These are phyloP conservation scores for Maudiozyma barnettii DNA, from an alignment of 805 yeast genomes.

Conservation along the genomic window DNA sequence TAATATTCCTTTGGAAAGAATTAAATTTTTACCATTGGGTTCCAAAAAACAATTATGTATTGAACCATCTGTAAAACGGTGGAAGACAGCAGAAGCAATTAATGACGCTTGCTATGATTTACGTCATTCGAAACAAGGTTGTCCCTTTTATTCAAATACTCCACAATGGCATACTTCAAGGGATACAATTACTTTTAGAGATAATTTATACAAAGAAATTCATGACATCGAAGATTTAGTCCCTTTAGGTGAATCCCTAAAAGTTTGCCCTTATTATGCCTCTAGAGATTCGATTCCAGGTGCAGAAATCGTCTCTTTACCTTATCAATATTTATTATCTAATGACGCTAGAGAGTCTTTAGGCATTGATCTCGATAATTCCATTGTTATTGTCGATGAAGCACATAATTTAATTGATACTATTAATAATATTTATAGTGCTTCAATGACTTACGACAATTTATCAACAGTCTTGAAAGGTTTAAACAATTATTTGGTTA, in stretches of 20 bases:
- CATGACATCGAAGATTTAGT: slow-evolving; percentile 76
- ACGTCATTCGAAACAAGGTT: slow-evolving; percentile 35
- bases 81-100: slow-evolving; percentile 43
- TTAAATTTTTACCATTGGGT: slow-evolving; percentile 65
- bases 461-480: slow-evolving; percentile 38
- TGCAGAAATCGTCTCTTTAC: slow-evolving; percentile 73
- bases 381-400: slow-evolving; percentile 78
- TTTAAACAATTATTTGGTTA: slow-evolving; percentile 44
- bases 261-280: slow-evolving; percentile 78
- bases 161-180: slow-evolving; percentile 32
- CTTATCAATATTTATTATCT: slow-evolving; percentile 65
- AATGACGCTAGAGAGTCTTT: slow-evolving; percentile 54
- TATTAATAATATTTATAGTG: slow-evolving; percentile 59
- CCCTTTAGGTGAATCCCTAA: slow-evolving; percentile 43
- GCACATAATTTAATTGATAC: slow-evolving; percentile 85
- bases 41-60: slow-evolving; percentile 83
- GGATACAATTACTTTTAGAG: slow-evolving; percentile 38
- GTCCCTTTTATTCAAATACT: slow-evolving; percentile 30
- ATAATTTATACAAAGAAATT: slow-evolving; percentile 44
- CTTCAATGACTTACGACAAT: slow-evolving; percentile 43
- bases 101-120: slow-evolving; percentile 77
- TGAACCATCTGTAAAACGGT: slow-evolving; percentile 46
- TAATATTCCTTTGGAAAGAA: slow-evolving; percentile 35
- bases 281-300: slow-evolving; percentile 44
- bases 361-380: slow-evolving; percentile 47